Evolutionary conservation across 768 basidiomycete species (phyloP), one percentile per base, ranked within the genome.

Genomic region (Mycena vitilis): DNA sequence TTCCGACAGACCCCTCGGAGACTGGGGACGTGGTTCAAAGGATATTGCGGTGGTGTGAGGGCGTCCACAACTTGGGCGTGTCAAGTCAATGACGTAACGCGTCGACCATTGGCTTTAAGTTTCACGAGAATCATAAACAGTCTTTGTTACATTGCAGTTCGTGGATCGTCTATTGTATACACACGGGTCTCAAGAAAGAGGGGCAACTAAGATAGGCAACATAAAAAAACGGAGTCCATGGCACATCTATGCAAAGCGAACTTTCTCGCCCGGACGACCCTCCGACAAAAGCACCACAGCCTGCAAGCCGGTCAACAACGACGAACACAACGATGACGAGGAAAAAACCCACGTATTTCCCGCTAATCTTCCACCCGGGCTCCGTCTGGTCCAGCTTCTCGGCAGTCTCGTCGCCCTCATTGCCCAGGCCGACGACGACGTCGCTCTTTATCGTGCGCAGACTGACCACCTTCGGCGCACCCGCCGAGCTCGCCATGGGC

Each of bases 341-440:
- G 18, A 51, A 51, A 69, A 20, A 15, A 86, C 94, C 81, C 78
- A 95, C 95, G 75, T 95, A 96, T 94, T 96, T 96, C 54, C 95
- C 95, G 57, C 93, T 94, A 75, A 98, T 97, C 83, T 95, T 96
- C 96, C 96, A 98, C 57, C 96, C 96, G 20, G 92, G 89, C 75
- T 98, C 95, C 34, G 87, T 85, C 74, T 91, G 84, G 78, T 97
- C 94, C n/a, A 98, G 83, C 64, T 84, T 86, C 78, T 94, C 92
- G 3, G 94, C 94, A 44, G 89, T 80, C 52, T 82, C 82, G 71
- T 94, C 92, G 4, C 91, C 90, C 13, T 91, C 80, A 10, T 83
- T 77, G 42, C 92, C 93, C 34, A 95, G 81, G 8, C 94, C 94
- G 49, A 97, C 95, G 4, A 98, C 95, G 49, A 98, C 96, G 73